These are phyloP conservation scores for Salvia splendens DNA, from an alignment of 257 asterid species.

Conservation along the genomic window DNA sequence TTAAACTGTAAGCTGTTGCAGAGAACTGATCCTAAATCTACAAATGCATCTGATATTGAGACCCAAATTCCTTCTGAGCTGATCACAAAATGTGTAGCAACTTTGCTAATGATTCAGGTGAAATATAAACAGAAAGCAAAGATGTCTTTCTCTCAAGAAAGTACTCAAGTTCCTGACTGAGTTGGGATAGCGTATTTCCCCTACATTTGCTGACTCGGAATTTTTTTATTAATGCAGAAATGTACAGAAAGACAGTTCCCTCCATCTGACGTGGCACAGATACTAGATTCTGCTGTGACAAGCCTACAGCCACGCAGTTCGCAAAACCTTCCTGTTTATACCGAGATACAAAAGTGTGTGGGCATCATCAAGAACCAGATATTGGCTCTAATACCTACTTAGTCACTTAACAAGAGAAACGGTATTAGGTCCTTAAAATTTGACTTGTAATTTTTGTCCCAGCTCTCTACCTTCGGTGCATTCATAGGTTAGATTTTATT, in stretches of 20 bases:
- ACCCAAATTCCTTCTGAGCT: slow-evolving; percentile 72
- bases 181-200: neutral
- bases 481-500: slow-evolving; percentile 28
- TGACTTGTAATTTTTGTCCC: slow-evolving; percentile 30
- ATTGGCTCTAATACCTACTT: slow-evolving; percentile 85
- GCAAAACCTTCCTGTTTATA: slow-evolving; percentile 72
- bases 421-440: slow-evolving; percentile 7
- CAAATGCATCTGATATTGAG: slow-evolving; percentile 49
- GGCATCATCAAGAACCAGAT: slow-evolving; percentile 96
- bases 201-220: slow-evolving; percentile 7
- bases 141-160: too few relatives aligned
- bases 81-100: slow-evolving; percentile 75
- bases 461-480: slow-evolving; percentile 10
- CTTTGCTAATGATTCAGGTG: slow-evolving; percentile 89
- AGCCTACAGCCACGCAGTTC: slow-evolving; percentile 79
- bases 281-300: slow-evolving; percentile 83
- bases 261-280: slow-evolving; percentile 85
- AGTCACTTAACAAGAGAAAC: slow-evolving; percentile 7
- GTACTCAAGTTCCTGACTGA: neutral
- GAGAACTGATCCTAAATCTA: slow-evolving; percentile 53
- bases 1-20: slow-evolving; percentile 37
- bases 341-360: slow-evolving; percentile 90
- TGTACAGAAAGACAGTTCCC: slow-evolving; percentile 95
- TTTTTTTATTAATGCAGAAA: slow-evolving; percentile 53
- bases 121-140: neutral